Conservation (phyloP, 768 basidiomycete genomes). For the Boletus pseudopeckii region DNA sequence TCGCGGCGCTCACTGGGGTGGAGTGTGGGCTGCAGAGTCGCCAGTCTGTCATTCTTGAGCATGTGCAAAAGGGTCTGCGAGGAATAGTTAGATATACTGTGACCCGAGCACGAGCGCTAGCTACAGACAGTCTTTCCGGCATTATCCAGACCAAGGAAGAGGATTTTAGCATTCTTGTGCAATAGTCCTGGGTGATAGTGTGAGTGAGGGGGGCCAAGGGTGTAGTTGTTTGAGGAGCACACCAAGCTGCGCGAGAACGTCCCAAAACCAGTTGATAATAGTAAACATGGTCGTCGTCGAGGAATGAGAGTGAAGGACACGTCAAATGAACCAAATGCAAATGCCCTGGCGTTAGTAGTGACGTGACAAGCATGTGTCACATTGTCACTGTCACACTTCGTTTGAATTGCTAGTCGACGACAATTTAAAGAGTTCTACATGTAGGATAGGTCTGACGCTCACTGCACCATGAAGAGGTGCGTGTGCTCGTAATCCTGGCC, state of each 20-base stretch:
- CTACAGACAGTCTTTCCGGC: conserved; percentile 92
- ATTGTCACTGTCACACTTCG: conserved; percentile 4
- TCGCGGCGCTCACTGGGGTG: conserved; percentile 78
- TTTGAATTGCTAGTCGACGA: neutral
- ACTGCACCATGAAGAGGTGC: conserved; percentile 48
- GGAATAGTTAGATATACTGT: conserved; percentile 2
- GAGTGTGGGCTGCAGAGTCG: conserved; percentile 95
- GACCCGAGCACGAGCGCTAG: neutral
- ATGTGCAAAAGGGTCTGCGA: conserved; percentile 91
- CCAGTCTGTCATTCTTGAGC: conserved; percentile 98
- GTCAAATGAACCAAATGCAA: conserved; percentile 11
- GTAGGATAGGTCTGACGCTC: conserved; percentile 71
- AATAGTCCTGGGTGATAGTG: conserved; percentile 57
- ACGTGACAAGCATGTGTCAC: conserved; percentile 17
- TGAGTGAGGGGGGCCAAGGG: neutral
- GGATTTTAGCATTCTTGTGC: conserved; percentile 99
- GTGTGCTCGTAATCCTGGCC: conserved; percentile 62
- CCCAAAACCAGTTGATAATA: conserved; percentile 95
- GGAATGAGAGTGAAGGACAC: conserved; percentile 20
- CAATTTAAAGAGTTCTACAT: conserved; percentile 20
- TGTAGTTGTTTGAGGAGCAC: conserved; percentile 22
- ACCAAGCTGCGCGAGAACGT: conserved; percentile 93
- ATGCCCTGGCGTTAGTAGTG: conserved; percentile 3
- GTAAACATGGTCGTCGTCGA: conserved; percentile 53
- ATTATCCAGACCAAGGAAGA: conserved; percentile 98